Percentiles rank a stretch among this genome's conserved stretches.
Conservation (phyloP, 1,284 basidiomycete species). For the Heterobasidion annosum region DNA sequence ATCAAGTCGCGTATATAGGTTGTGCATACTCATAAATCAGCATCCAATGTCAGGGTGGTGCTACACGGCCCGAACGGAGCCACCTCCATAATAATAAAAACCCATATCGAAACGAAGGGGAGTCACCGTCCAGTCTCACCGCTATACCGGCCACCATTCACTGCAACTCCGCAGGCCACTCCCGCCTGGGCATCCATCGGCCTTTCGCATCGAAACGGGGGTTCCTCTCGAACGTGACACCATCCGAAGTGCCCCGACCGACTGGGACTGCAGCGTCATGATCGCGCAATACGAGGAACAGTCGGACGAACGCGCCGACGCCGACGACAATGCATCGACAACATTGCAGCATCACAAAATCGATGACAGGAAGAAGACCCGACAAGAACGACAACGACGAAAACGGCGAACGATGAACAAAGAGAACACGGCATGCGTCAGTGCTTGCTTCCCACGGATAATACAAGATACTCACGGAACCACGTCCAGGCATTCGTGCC, state of each 20-base stretch:
- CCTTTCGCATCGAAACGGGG: conserved; percentile 69
- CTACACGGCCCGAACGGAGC: too few species aligned
- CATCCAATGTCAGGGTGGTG: too few species aligned
- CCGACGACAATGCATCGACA: neutral
- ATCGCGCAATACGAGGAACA: neutral
- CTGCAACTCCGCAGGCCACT: conserved; percentile 64
- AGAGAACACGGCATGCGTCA: neutral
- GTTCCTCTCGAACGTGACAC: conserved; percentile 58
- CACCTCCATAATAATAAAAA: too few species aligned
- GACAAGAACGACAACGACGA: conserved; percentile 2
- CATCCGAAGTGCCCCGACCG: conserved; percentile 47
- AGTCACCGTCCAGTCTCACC: neutral
- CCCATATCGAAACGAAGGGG: neutral
- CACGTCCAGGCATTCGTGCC: conserved; percentile 54
- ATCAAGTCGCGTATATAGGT: too few species aligned
- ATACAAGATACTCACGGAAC: conserved; percentile 49
- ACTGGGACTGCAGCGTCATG: conserved; percentile 53
- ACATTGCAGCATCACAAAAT: neutral
- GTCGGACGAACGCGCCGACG: neutral
- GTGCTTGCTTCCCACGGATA: neutral
- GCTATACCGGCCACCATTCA: conserved; percentile 6
- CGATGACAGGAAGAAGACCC: neutral
- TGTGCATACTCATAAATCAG: too few species aligned
- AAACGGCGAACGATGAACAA: neutral
- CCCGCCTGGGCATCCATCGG: conserved; percentile 50